These are phyloP conservation scores for Botrytis hyacinthi DNA, from an alignment of 2,329 filamentous ascomycete genomes.

Conservation along the genomic window DNA sequence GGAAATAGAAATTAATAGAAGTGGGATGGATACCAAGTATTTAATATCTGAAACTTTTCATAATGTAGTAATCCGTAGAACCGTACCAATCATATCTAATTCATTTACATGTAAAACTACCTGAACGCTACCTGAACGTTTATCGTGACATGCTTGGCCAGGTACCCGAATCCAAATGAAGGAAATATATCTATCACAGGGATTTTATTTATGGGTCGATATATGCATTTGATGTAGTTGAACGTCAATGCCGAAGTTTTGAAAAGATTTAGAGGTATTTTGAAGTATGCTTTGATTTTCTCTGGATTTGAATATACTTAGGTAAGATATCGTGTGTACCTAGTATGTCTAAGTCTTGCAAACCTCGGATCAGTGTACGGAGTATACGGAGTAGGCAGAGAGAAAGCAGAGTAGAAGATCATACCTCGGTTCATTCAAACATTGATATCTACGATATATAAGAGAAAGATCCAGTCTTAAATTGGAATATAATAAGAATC, in stretches of 20 bases:
- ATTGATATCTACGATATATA: neutral
- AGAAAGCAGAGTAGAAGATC: neutral
- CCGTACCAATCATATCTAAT: constrained; percentile 8
- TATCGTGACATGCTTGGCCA: neutral
- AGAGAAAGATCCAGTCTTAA: neutral
- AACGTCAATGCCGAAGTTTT: neutral
- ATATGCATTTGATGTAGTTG: neutral
- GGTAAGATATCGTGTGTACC: neutral
- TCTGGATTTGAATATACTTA: neutral
- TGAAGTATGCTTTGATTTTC: neutral
- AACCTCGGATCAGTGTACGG: neutral
- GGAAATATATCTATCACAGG: neutral
- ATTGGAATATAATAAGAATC: neutral
- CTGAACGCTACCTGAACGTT: neutral
- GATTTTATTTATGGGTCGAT: neutral
- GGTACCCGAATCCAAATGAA: neutral
- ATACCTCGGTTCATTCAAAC: neutral
- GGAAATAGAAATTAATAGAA: neutral
- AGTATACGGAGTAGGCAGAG: neutral
- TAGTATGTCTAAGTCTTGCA: neutral
- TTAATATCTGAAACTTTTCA: neutral
- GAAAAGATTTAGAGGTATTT: neutral
- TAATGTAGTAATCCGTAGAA: neutral
- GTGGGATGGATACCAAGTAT: neutral
- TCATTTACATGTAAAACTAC: neutral